Evolutionary conservation across 495 filamentous ascomycete genomes (phyloP).

Genomic region (Penicillium dipodomyicola): DNA sequence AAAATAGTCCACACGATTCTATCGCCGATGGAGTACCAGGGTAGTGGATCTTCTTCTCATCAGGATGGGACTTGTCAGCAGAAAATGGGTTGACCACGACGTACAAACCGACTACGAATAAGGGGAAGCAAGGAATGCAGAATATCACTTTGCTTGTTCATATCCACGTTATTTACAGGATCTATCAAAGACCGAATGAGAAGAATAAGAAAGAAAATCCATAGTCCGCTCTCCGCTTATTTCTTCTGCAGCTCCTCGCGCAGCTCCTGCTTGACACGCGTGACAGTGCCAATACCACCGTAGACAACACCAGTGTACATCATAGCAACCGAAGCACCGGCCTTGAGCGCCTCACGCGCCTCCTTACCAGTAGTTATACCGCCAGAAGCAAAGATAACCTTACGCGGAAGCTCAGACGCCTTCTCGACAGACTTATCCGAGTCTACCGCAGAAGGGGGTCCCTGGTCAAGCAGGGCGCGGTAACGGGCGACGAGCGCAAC

Average conservation of each 20-base stretch:
- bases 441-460: conserved; percentile 18
- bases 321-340: conserved; percentile 85
- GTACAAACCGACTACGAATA: too few species aligned
- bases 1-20: too few species aligned
- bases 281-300: conserved; percentile 80
- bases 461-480: conserved; percentile 65
- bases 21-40: too few species aligned
- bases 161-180: conserved; percentile 30
- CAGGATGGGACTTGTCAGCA: too few species aligned
- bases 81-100: too few species aligned
- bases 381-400: conserved; percentile 88
- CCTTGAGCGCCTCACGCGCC: conserved; percentile 72
- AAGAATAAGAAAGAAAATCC: conserved; percentile 2
- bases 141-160: conserved; percentile 4
- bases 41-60: too few species aligned
- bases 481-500: conserved; percentile 74
- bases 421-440: conserved; percentile 14
- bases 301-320: conserved; percentile 82
- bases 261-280: conserved; percentile 85
- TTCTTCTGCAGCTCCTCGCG: conserved; percentile 50
- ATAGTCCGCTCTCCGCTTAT: conserved; percentile 22
- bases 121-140: not conserved
- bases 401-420: conserved; percentile 41
- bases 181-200: conserved; percentile 2
- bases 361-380: conserved; percentile 84